Base-by-base conservation (phyloP, 345 rosid species). In the Populus simonii region DNA sequence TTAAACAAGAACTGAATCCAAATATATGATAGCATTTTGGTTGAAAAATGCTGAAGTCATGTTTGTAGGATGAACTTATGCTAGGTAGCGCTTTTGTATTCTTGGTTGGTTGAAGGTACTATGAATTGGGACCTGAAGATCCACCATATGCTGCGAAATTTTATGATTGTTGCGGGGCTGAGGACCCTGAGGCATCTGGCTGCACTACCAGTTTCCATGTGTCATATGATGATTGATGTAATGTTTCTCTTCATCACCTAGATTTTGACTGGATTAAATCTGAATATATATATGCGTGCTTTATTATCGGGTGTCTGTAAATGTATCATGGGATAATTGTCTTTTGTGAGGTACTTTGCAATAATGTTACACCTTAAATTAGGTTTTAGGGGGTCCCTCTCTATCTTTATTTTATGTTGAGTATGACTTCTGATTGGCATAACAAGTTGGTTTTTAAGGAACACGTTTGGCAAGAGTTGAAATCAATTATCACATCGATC, bases 111-210 rank as follows among this genome's bases (percentile, higher is more conserved):
- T 83, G 82, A 82, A 94, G 97, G 92, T 93, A 90, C 89, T 93
- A 90, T 77, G 97, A 93, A 79, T 33, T 93, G 87, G 89, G 89
- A 78, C 90, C 95, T 8, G 88, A 92, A 38, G 97, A 94, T 86
- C 97, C 93, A 31, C 98, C 98, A 0, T 93, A 93, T 77, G 96
- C 93, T 73, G 98, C 98, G 80, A 93, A 90, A 89, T 94, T 94
- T 80, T 92, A 87, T 36, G 95, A 93, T 81, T 94, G 98, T 74
- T 93, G 98, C 23, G 98, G 98, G 12, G 97, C 97, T 0, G 98
- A 93, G 87, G 88, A 93, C 59, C 93, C 95, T 66, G 86, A 86
- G n/a, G 93, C 97, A 76, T 89, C 92, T 33, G 98, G 94, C 61
- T 93, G 98, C 84, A 81, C 83, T 80, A 83, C 94, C 72, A 74